Evolutionary conservation across 2,329 filamentous ascomycete genomes (phyloP).

Genomic region (Xylaria digitata): DNA sequence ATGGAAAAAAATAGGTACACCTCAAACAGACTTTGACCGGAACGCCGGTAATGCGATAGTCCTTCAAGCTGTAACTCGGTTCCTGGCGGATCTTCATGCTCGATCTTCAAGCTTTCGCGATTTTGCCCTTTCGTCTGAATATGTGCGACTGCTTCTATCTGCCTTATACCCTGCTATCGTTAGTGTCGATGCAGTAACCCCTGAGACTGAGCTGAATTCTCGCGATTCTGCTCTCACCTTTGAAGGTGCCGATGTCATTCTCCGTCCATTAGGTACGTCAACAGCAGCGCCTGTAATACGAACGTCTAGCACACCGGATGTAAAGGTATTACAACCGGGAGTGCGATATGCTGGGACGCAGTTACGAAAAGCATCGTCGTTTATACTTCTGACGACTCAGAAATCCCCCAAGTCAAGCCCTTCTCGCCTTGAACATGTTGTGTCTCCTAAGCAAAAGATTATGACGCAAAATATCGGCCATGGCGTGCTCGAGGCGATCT

Average conservation of each 20-base stretch:
- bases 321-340: slow-evolving; percentile 55
- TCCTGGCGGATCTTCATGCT: slow-evolving; percentile 81
- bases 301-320: slow-evolving; percentile 70
- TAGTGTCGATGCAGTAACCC: slow-evolving; percentile 82
- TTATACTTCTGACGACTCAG: slow-evolving; percentile 84
- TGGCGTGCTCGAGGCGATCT: slow-evolving; percentile 77
- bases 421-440: slow-evolving; percentile 71
- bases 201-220: slow-evolving; percentile 88
- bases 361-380: slow-evolving; percentile 86
- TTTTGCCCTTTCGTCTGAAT: slow-evolving; percentile 82
- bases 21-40: slow-evolving; percentile 59
- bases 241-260: slow-evolving; percentile 85
- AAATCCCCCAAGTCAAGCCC: slow-evolving; percentile 69
- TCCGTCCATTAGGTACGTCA: slow-evolving; percentile 74
- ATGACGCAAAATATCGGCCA: slow-evolving; percentile 68
- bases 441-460: slow-evolving; percentile 68
- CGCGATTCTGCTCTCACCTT: slow-evolving; percentile 84
- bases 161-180: slow-evolving; percentile 90
- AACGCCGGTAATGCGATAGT: slow-evolving; percentile 71
- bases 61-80: slow-evolving; percentile 80
- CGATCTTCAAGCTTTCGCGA: slow-evolving; percentile 83
- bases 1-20: slow-evolving; percentile 50
- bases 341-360: slow-evolving; percentile 65
- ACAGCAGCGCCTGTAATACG: slow-evolving; percentile 76
- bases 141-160: slow-evolving; percentile 80